Percentiles rank a stretch among this genome's conserved stretches.
These are phyloP conservation scores for Lachnum nothofagi DNA, from an alignment of 2,329 filamentous ascomycete species.

Conservation along the genomic window DNA sequence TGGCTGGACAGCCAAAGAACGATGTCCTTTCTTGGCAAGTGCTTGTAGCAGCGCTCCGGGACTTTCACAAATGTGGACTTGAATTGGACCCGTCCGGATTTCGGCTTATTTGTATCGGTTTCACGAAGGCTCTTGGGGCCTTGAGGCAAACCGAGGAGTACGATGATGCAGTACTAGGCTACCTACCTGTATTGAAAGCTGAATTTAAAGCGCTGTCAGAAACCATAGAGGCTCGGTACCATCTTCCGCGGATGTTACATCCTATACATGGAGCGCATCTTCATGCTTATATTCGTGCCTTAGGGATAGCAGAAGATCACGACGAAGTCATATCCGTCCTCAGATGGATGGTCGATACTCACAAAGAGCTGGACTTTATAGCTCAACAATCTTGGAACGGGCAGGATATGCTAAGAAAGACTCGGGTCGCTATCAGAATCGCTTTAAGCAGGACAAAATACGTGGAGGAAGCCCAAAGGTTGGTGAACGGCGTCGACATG, in stretches of 20 bases:
- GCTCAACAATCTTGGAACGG: slow-evolving; percentile 20
- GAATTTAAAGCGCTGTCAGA: slow-evolving; percentile 30
- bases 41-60: slow-evolving; percentile 15
- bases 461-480: slow-evolving; percentile 13
- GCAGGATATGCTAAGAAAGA: slow-evolving; percentile 12
- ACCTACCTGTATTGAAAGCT: slow-evolving; percentile 30
- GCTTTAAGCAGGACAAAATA: slow-evolving; percentile 16
- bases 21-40: slow-evolving; percentile 27
- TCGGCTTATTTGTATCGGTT: slow-evolving; percentile 22
- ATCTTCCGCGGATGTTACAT: slow-evolving; percentile 35
- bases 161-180: slow-evolving; percentile 6
- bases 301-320: slow-evolving; percentile 57
- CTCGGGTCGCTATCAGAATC: slow-evolving; percentile 23
- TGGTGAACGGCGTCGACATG: slow-evolving; percentile 21
- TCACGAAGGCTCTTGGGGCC: slow-evolving; percentile 26
- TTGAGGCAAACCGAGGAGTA: slow-evolving; percentile 4
- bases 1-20: slow-evolving; percentile 19
- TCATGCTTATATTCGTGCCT: slow-evolving; percentile 57
- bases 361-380: slow-evolving; percentile 30
- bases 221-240: slow-evolving; percentile 2
- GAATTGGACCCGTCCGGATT: slow-evolving; percentile 30
- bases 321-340: slow-evolving; percentile 53
- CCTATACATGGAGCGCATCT: slow-evolving; percentile 43
- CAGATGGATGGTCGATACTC: slow-evolving; percentile 53
- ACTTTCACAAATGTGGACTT: slow-evolving; percentile 26